These are phyloP conservation scores for Scheffersomyces segobiensis DNA, from an alignment of 1,139 yeast genomes.

Conservation along the genomic window DNA sequence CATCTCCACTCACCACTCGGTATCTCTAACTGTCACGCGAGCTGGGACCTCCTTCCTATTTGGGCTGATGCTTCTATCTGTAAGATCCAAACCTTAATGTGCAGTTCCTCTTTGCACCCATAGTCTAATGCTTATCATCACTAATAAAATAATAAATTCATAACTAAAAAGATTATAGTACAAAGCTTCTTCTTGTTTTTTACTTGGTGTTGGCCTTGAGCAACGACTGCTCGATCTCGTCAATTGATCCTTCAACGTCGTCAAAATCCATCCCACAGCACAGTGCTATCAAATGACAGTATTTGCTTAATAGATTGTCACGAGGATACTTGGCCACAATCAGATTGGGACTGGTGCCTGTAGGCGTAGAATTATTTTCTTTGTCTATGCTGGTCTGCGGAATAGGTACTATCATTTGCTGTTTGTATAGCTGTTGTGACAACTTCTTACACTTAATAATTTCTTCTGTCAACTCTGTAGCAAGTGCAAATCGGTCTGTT, in stretches of 20 bases:
- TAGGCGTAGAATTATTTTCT: background rate
- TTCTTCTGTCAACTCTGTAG: slow-evolving; percentile 23
- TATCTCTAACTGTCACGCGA: background rate
- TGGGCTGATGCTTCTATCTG: background rate
- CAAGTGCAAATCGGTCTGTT: slow-evolving; percentile 16
- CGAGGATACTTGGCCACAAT: slow-evolving; percentile 28
- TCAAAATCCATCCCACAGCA: slow-evolving; percentile 47
- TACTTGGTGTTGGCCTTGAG: slow-evolving; percentile 10
- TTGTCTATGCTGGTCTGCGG: slow-evolving; percentile 3
- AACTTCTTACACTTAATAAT: slow-evolving; percentile 22
- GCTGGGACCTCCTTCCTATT: background rate
- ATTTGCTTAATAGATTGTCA: slow-evolving; percentile 41
- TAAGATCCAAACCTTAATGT: background rate
- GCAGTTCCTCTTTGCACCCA: background rate
- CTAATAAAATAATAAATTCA: background rate
- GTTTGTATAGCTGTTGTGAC: slow-evolving; percentile 16
- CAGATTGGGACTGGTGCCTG: slow-evolving; percentile 6
- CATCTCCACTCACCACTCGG: background rate
- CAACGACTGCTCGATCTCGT: slow-evolving; percentile 44
- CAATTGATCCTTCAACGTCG: slow-evolving; percentile 45
- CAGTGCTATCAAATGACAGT: slow-evolving; percentile 42
- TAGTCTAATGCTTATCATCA: background rate
- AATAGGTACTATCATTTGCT: slow-evolving; percentile 28
- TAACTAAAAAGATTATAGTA: background rate
- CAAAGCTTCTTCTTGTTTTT: background rate